Conservation (phyloP, 73 alveolate species). For the Paramecium primaurelia region DNA sequence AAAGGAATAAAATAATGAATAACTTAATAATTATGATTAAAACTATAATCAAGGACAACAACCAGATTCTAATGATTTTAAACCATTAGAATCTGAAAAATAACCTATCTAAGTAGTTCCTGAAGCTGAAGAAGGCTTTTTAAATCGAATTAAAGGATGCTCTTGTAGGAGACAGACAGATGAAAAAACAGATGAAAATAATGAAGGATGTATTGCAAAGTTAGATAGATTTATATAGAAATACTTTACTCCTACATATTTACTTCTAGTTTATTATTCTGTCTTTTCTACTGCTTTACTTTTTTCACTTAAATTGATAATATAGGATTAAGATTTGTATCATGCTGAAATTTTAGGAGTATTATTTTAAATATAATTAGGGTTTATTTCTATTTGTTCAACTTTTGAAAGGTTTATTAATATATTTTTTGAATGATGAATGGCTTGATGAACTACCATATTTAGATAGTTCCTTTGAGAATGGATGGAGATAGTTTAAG, state of each 20-base stretch:
- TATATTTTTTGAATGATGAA: neutral
- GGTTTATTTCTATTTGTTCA: neutral
- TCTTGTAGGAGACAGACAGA: neutral
- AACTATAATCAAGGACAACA: neutral
- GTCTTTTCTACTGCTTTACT: neutral
- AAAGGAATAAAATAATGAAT: neutral
- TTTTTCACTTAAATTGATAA: neutral
- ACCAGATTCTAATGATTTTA: neutral
- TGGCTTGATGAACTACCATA: slow-evolving; percentile 36
- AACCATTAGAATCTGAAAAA: neutral
- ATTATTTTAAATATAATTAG: neutral
- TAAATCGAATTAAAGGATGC: neutral
- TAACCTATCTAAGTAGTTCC: neutral
- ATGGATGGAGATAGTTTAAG: neutral
- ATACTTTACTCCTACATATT: neutral
- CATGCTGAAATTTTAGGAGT: neutral
- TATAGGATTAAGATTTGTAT: neutral
- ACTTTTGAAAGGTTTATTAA: neutral
- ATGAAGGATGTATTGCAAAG: neutral
- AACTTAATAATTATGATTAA: neutral
- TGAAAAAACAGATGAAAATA: neutral
- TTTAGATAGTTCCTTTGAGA: neutral
- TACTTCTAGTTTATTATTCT: neutral
- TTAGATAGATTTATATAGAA: neutral
- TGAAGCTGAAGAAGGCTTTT: neutral